Evolutionary conservation across 164 flowering plant species (phyloP), one percentile per base, ranked within the genome.

Genomic region (Chloranthus sessilifolius): DNA sequence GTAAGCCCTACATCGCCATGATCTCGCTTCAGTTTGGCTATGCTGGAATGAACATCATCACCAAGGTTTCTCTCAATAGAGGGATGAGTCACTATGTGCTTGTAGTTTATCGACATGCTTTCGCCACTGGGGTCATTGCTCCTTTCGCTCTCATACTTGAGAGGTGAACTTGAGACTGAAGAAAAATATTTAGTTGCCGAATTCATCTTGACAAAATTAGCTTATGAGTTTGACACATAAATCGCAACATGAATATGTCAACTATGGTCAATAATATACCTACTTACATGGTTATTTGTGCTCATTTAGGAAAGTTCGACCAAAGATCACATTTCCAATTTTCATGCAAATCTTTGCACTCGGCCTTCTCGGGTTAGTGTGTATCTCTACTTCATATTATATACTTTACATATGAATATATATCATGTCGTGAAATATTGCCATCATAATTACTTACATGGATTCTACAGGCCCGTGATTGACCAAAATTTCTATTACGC

Each of bases 311-410:
- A 72, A 70, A 23, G 64, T 62, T 3, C 54, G 67, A 50, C 77
- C 75, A 11, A 72, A 66, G 68, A 69, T 72, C 30, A 69, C 73
- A 35, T 66, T 69, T 33, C 28, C 46, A 15, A 52, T 64, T 12
- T 69, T 71, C 68, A 61, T 72, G 68, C 72, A 72, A 27, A 63
- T 75, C 3, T 62, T 72, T 56, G 58, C 39, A 3, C 29, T 67
- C 37, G 79, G 77, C 36, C 79, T 74, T 58, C 79, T 77, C 22
- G 82, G 79, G 77, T 74, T 29, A 50, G 67, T 43, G 29, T 9
- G 10, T 27, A n/a, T 52, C n/a, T n/a, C n/a, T n/a, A n/a, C n/a
- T n/a, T n/a, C n/a, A n/a, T n/a, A n/a, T n/a, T n/a, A n/a, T n/a
- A n/a, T n/a, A n/a, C n/a, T n/a, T n/a, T n/a, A n/a, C n/a, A n/a